Evolutionary conservation across 2,329 filamentous ascomycete species (phyloP).

Genomic region (Claviceps fusiformis): DNA sequence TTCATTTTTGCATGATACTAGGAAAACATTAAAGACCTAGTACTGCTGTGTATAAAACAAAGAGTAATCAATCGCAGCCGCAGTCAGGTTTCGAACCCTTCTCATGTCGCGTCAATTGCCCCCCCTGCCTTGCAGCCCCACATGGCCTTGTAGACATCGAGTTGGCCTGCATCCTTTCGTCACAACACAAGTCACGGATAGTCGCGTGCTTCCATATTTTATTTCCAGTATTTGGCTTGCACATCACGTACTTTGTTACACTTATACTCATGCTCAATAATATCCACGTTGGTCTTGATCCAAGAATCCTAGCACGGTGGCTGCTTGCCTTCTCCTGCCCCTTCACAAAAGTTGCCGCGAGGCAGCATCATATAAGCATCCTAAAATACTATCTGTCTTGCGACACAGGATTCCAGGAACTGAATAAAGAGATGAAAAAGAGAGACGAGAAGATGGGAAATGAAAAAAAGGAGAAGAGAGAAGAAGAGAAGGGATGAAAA

Average conservation of each 20-base stretch:
- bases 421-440: background rate
- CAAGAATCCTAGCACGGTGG: slow-evolving; percentile 4
- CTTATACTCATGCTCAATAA: background rate
- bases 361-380: slow-evolving; percentile 29
- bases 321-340: slow-evolving; percentile 1
- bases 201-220: no score
- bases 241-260: background rate
- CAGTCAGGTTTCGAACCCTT: background rate
- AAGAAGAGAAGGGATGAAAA: background rate
- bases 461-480: background rate
- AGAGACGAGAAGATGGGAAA: background rate
- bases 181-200: background rate
- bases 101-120: background rate
- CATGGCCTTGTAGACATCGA: no score
- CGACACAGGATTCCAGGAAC: background rate
- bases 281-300: background rate
- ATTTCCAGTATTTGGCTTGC: background rate
- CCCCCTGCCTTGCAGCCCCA: no score
- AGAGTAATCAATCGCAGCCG: no score
- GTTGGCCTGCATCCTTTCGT: no score
- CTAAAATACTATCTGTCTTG: background rate
- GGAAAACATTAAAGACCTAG: no score
- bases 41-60: no score
- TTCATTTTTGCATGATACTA: no score
- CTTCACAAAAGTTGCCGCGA: slow-evolving; percentile 31